phyloP scores from a whole-genome alignment of 2,329 filamentous ascomycete genomes.

The Gyromitra esculenta region DNA sequence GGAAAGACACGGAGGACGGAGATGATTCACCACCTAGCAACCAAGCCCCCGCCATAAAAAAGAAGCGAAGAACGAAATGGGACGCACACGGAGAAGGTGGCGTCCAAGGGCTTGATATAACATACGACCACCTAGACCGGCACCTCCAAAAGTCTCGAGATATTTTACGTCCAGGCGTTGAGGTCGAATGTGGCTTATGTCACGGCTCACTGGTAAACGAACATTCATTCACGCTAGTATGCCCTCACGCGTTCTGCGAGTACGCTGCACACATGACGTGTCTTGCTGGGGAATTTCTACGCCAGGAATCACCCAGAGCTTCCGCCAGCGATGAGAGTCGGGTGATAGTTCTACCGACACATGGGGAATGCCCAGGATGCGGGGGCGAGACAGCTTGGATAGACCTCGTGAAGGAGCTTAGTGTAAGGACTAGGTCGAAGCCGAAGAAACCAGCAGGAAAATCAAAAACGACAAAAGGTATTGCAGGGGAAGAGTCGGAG shows the following conservation, averaged over 20 bases:
- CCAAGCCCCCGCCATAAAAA: slow-evolving; percentile 1
- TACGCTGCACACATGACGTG: slow-evolving; percentile 52
- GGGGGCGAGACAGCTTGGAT: slow-evolving; percentile 43
- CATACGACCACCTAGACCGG: slow-evolving; percentile 26
- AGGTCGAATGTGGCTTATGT: slow-evolving; percentile 47
- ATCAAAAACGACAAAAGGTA: slow-evolving; percentile 19
- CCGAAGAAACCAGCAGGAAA: slow-evolving; percentile 47
- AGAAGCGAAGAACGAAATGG: slow-evolving; percentile 8
- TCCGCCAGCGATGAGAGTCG: too few species aligned
- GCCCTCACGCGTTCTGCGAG: slow-evolving; percentile 54
- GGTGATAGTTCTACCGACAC: slow-evolving; percentile 45
- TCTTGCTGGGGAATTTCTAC: slow-evolving; percentile 49
- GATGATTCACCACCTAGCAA: slow-evolving; percentile 6
- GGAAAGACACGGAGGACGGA: slow-evolving; percentile 47
- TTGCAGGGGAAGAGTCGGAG: slow-evolving; percentile 21
- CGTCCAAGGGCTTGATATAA: slow-evolving; percentile 46
- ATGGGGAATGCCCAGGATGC: slow-evolving; percentile 53
- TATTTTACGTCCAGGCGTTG: slow-evolving; percentile 21
- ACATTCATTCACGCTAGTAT: slow-evolving; percentile 40
- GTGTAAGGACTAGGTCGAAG: slow-evolving; percentile 52
- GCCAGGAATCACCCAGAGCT: slow-evolving; percentile 25
- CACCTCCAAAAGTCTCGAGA: slow-evolving; percentile 48
- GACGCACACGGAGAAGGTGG: slow-evolving; percentile 42
- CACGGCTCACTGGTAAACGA: slow-evolving; percentile 5
- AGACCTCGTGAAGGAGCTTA: slow-evolving; percentile 53